Conservation (phyloP, 2,329 filamentous ascomycete genomes). For the Colletotrichum sp. region DNA sequence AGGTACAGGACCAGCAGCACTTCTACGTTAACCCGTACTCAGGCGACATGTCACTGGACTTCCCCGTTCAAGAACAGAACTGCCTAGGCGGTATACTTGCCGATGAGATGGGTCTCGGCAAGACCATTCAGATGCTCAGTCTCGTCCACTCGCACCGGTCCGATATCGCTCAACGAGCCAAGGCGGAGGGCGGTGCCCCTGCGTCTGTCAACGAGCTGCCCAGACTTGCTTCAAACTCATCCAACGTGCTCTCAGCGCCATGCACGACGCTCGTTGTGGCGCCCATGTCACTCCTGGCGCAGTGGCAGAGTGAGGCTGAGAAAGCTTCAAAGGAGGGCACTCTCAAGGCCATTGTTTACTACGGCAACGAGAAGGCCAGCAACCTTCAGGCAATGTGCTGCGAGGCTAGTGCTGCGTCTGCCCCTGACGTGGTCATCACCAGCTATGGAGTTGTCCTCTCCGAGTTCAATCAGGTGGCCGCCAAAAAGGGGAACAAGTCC, state of each 20-base stretch:
- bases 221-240: constrained; percentile 62
- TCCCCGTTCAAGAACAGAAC: constrained; percentile 92
- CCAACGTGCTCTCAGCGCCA: constrained; percentile 70
- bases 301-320: constrained; percentile 95
- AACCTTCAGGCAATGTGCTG: constrained; percentile 84
- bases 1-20: constrained; percentile 66
- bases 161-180: constrained; percentile 48
- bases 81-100: constrained; percentile 92
- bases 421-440: constrained; percentile 91
- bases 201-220: constrained; percentile 65
- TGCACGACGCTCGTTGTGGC: constrained; percentile 95
- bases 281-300: constrained; percentile 93
- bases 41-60: constrained; percentile 88
- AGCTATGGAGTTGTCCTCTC: constrained; percentile 93
- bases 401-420: constrained; percentile 71
- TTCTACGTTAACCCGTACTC: constrained; percentile 99
- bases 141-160: constrained; percentile 84
- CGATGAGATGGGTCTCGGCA: constrained; percentile 97
- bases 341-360: constrained; percentile 87
- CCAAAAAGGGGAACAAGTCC: constrained; percentile 68
- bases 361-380: constrained; percentile 81
- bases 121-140: constrained; percentile 98
- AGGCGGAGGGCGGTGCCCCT: constrained; percentile 30
- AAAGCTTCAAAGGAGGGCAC: constrained; percentile 87
- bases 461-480: constrained; percentile 79